Evolutionary conservation across 768 basidiomycete species (phyloP).

Genomic region (Leccinellum luteum): DNA sequence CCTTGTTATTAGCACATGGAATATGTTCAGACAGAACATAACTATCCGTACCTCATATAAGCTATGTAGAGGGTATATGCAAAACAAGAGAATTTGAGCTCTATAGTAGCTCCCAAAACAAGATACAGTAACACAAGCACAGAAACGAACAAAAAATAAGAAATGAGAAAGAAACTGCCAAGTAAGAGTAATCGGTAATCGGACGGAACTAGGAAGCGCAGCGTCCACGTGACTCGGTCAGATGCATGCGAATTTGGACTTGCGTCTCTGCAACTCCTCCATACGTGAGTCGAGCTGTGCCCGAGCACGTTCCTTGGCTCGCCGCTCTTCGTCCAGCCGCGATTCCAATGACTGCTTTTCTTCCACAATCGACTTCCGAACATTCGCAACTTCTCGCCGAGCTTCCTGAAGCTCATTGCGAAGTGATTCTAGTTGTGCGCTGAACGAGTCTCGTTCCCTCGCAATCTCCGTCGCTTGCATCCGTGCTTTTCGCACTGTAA

Average conservation of each 20-base stretch:
- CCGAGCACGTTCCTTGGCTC: constrained; percentile 84
- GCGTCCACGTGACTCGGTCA: constrained; percentile 34
- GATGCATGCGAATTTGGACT: constrained; percentile 91
- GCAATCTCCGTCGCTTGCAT: constrained; percentile 91
- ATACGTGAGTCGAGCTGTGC: constrained; percentile 85
- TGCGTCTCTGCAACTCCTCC: constrained; percentile 80
- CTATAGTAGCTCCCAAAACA: constrained; percentile 25
- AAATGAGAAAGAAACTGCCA: constrained; percentile 3
- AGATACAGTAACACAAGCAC: constrained; percentile 31
- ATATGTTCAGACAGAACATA: constrained; percentile 24
- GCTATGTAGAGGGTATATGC: constrained; percentile 34
- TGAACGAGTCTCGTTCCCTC: constrained; percentile 78
- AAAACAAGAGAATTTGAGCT: constrained; percentile 25
- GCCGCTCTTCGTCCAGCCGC: constrained; percentile 81
- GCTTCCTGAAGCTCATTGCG: constrained; percentile 74
- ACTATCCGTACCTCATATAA: constrained; percentile 30
- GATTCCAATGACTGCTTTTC: constrained; percentile 87
- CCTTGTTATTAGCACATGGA: constrained; percentile 26
- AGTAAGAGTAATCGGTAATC: constrained; percentile 2
- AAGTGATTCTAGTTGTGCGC: constrained; percentile 59
- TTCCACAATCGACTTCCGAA: constrained; percentile 78
- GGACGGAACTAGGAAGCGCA: constrained; percentile 2
- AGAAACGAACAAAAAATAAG: constrained; percentile 6
- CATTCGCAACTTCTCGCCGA: constrained; percentile 74
- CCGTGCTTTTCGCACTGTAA: constrained; percentile 83